phyloP scores from a whole-genome alignment of 176 grass and related monocot genomes.

The Chloris gayana region DNA sequence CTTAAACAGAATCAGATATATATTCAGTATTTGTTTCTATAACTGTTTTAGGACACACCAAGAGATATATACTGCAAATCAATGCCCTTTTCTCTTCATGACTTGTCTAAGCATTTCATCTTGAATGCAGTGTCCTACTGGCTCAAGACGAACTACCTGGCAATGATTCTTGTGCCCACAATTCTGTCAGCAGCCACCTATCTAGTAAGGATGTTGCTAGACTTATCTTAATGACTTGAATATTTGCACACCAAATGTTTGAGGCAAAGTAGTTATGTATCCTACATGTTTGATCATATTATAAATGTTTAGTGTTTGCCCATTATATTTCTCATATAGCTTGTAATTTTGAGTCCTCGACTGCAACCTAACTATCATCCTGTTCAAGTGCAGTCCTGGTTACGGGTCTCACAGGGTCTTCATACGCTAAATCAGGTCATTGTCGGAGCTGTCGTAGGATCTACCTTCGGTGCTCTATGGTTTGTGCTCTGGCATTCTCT shows the following conservation, averaged over 20 bases:
- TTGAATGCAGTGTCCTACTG: constrained; percentile 62
- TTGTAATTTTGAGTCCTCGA: not conserved
- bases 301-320: not conserved
- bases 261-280: no score
- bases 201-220: constrained; percentile 60
- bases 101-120: not conserved
- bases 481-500: constrained; percentile 72
- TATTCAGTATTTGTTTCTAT: not conserved
- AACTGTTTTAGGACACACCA: not conserved
- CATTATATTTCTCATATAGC: not conserved
- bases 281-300: constrained; percentile 5
- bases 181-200: constrained; percentile 55
- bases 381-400: constrained; percentile 67
- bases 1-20: not conserved
- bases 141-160: constrained; percentile 51
- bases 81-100: not conserved
- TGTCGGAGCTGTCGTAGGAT: constrained; percentile 66
- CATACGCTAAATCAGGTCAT: constrained; percentile 80
- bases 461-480: constrained; percentile 50
- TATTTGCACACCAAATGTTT: not conserved
- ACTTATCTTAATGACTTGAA: not conserved
- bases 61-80: not conserved
- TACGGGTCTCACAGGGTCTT: constrained; percentile 76
- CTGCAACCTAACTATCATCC: constrained; percentile 21
- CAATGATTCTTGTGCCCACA: constrained; percentile 46